Evolutionary conservation across 768 basidiomycete species (phyloP), one percentile per base, ranked within the genome.

Genomic region (Lanmaoa rubissima): DNA sequence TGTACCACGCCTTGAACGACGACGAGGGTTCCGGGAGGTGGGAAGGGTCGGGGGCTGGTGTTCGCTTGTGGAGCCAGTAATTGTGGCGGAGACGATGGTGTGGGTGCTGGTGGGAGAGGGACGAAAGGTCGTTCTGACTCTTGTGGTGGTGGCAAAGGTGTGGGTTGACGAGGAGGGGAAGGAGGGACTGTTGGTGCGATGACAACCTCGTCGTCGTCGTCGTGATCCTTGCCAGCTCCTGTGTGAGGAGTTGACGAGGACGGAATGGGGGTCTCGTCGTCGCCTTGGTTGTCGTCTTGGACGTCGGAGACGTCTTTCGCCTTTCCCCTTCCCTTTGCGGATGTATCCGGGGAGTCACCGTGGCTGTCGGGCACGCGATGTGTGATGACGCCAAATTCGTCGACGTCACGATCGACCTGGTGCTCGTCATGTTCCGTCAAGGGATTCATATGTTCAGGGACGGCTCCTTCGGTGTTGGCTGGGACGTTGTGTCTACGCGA

Each of bases 1-100:
- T 90, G 88, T 1, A 90, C 88, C 40, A 90, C 88, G 48, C 89
- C 89, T 70, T 92, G 89, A 0, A 92, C 89, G 36, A 92, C 87
- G 26, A 92, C 89, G 4, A 92, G 78, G 3, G 89, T 90, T 14
- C 89, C 88, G 0, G 88, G 84, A 0, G 87, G 84, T 36, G 87
- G 87, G 66, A 88, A 88, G 53, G 79, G 78, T 21, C 81, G 74
- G n/a, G 58, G 61, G 40, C 19, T 53, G 45, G 26, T 47, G 39
- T 48, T 72, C 21, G 54, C 41, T 13, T 61, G 64, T 31, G 69
- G 65, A 34, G 68, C 48, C 36, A 64, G 54, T 48, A 66, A 57
- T 24, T 70, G 62, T 45, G 69, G 44, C 47, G 60, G 63, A 39
- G 61, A 51, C 42, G 59, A 55, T 16, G 53, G 55, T 31, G 61